A percentile compares a stretch with the other conserved stretches of the same genome.
Evolutionary conservation across 192 early-diverging fungal genomes (phyloP).

Genomic region (Backusella morwellensis): DNA sequence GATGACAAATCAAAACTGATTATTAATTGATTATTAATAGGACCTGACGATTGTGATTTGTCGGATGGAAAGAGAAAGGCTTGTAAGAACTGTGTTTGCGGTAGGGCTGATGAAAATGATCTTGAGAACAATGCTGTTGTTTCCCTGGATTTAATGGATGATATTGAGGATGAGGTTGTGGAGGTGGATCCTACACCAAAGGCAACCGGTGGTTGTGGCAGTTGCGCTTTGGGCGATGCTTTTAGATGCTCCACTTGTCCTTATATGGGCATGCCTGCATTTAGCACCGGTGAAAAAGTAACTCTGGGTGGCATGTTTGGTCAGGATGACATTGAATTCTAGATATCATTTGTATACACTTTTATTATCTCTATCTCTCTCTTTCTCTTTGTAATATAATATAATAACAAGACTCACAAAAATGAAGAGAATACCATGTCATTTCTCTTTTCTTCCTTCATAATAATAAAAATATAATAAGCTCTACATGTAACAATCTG

Average conservation of each 20-base stretch:
- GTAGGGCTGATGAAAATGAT: conserved; percentile 78
- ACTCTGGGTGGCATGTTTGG: conserved; percentile 67
- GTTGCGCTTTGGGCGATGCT: conserved; percentile 94
- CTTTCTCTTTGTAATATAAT: background rate
- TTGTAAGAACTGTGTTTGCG: conserved; percentile 98
- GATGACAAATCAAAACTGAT: background rate
- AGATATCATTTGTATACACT: background rate
- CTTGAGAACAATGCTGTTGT: conserved; percentile 55
- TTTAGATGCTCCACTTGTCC: conserved; percentile 96
- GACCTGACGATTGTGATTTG: conserved; percentile 71
- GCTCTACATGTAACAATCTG: background rate
- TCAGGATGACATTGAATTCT: conserved; percentile 37
- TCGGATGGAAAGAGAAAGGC: conserved; percentile 78
- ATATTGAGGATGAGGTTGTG: conserved; percentile 34
- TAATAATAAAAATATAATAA: background rate
- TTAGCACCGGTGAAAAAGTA: conserved; percentile 94
- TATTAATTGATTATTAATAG: conserved; percentile 10
- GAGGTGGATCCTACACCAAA: conserved; percentile 48
- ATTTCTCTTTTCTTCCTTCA: background rate
- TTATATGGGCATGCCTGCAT: conserved; percentile 96
- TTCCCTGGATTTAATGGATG: conserved; percentile 33
- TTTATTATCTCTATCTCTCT: background rate
- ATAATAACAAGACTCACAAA: background rate
- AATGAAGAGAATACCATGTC: background rate
- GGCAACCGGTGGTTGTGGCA: conserved; percentile 52